phyloP scores from a whole-genome alignment of 2,329 filamentous ascomycete species.

The Harringtonia aguacate region DNA sequence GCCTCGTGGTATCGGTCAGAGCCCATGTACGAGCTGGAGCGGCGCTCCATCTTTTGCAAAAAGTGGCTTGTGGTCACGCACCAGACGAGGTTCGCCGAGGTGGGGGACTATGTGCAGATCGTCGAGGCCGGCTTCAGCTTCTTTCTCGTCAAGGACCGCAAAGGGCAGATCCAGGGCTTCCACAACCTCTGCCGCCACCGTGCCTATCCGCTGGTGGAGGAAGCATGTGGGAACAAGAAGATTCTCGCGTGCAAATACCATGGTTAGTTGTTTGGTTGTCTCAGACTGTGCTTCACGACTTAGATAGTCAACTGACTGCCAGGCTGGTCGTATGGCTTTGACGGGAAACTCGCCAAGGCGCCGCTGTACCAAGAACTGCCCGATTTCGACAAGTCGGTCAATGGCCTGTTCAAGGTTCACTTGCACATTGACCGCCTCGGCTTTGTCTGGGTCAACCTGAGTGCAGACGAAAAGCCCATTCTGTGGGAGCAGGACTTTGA shows the following conservation, averaged over 20 bases:
- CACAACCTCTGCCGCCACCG: too few relatives aligned
- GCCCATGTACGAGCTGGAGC: constrained; percentile 45
- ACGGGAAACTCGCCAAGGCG: constrained; percentile 47
- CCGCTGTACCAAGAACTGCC: constrained; percentile 44
- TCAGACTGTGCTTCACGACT: too few relatives aligned
- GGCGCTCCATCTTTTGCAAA: constrained; percentile 45
- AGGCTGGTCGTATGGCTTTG: constrained; percentile 50
- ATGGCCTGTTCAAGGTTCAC: constrained; percentile 44
- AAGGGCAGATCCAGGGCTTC: constrained; percentile 45
- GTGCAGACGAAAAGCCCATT: constrained; percentile 29
- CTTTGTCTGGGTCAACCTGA: constrained; percentile 50
- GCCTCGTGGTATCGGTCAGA: constrained; percentile 39
- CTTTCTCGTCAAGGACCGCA: constrained; percentile 38
- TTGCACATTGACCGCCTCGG: constrained; percentile 40
- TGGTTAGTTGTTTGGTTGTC: too few relatives aligned
- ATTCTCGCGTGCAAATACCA: constrained; percentile 52
- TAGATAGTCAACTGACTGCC: too few relatives aligned
- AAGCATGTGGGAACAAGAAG: constrained; percentile 45
- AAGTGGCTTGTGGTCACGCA: constrained; percentile 47
- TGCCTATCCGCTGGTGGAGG: too few relatives aligned
- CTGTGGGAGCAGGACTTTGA: constrained; percentile 42
- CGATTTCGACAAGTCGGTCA: constrained; percentile 45
- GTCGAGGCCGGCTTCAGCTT: constrained; percentile 45
- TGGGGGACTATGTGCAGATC: constrained; percentile 47
- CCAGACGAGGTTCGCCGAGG: constrained; percentile 34